Conservation (phyloP, 768 basidiomycete genomes). For the Terana coerulea region DNA sequence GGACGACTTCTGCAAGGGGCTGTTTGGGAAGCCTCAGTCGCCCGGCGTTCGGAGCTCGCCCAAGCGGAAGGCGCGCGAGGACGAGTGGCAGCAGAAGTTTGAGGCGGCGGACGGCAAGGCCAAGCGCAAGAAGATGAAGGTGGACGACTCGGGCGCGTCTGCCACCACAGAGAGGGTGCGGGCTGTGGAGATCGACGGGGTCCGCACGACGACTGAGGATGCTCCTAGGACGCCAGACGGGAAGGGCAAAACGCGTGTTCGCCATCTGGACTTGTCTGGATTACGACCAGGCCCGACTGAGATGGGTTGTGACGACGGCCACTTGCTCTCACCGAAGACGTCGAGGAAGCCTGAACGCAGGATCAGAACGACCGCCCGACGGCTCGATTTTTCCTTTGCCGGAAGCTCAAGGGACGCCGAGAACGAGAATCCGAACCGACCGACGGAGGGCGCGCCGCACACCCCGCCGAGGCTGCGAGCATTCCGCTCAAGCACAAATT, state of each 20-base stretch:
- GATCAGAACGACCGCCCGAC: no score
- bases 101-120: constrained; percentile 23
- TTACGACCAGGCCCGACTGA: neutral
- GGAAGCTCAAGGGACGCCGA: no score
- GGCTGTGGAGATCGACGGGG: neutral
- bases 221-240: neutral
- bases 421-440: no score
- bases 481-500: no score
- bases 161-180: no score
- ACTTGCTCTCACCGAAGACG: no score
- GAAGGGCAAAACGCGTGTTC: neutral
- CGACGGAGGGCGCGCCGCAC: no score
- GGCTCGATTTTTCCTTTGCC: no score
- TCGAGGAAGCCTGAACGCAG: no score
- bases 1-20: constrained; percentile 39
- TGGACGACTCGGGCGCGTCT: neutral
- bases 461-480: no score
- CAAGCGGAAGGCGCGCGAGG: constrained; percentile 37
- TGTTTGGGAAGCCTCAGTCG: constrained; percentile 39
- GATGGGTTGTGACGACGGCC: no score
- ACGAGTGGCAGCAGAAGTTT: constrained; percentile 42
- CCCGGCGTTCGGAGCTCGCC: constrained; percentile 34
- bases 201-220: neutral
- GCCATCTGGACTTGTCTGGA: neutral
- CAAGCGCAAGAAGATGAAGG: constrained; percentile 11